Evolutionary conservation across 805 yeast genomes (phyloP).

Genomic region (Scheffersomyces lignosus): DNA sequence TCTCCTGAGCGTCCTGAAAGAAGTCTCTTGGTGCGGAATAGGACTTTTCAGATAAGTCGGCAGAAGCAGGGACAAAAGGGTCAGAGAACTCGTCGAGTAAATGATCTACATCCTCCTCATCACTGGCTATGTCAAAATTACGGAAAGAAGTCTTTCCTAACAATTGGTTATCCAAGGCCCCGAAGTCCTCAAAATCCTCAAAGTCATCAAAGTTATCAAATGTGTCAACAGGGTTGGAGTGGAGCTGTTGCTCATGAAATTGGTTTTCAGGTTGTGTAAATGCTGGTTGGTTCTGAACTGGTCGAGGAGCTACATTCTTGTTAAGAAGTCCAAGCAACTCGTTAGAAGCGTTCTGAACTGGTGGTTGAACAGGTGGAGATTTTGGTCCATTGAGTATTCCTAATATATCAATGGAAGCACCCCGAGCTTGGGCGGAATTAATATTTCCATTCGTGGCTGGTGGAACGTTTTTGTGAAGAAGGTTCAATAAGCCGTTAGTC

Average conservation of each 20-base stretch:
- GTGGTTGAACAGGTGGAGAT: background rate
- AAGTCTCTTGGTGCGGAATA: conserved; percentile 4
- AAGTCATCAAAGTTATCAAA: conserved; percentile 16
- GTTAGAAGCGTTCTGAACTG: no score
- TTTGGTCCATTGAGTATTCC: background rate
- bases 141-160: conserved; percentile 10
- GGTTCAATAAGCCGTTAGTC: no score
- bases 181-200: conserved; percentile 29
- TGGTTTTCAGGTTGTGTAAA: conserved; percentile 1
- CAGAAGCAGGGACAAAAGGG: background rate
- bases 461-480: no score
- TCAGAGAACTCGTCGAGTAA: conserved; percentile 7
- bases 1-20: conserved; percentile 4
- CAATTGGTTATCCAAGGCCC: conserved; percentile 3
- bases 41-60: background rate
- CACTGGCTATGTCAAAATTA: conserved; percentile 34
- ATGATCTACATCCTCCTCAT: conserved; percentile 31
- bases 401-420: no score
- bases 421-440: no score
- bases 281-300: no score
- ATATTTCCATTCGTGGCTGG: no score
- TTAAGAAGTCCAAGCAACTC: conserved; percentile 17
- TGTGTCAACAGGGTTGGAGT: no score
- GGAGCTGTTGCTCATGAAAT: conserved; percentile 1
- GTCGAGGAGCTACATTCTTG: no score